Evolutionary conservation across 495 filamentous ascomycete species (phyloP).

Genomic region (Podospora bellae-mahoneyi): DNA sequence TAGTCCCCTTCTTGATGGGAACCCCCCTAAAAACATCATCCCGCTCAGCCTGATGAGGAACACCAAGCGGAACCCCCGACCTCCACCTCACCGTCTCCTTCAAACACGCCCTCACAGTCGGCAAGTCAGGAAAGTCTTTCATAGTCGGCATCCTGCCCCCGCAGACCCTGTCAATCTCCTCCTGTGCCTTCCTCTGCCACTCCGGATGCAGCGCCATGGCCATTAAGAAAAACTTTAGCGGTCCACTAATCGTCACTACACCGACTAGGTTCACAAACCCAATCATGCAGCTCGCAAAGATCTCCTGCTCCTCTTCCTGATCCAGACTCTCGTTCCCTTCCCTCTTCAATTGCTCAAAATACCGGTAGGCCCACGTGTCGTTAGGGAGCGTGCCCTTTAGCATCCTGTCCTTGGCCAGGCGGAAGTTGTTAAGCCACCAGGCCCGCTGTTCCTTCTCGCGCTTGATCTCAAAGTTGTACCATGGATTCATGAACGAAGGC

Average conservation of each 20-base stretch:
- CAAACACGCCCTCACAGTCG: conserved; percentile 54
- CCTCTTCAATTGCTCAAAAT: conserved; percentile 41
- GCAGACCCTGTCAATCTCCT: conserved; percentile 59
- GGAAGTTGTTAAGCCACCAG: conserved; percentile 46
- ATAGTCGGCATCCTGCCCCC: conserved; percentile 49
- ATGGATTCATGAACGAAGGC: conserved; percentile 41
- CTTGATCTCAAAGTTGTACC: conserved; percentile 44
- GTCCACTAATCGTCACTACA: conserved; percentile 47
- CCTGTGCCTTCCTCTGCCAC: conserved; percentile 50
- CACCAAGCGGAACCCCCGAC: conserved; percentile 49
- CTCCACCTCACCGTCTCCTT: conserved; percentile 62
- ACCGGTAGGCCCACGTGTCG: conserved; percentile 46
- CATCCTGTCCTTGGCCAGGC: conserved; percentile 40
- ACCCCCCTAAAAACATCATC: conserved; percentile 51
- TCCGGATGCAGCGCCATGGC: conserved; percentile 47
- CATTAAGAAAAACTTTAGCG: conserved; percentile 49
- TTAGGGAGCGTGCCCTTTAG: conserved; percentile 36
- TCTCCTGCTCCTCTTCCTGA: conserved; percentile 40
- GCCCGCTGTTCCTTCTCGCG: conserved; percentile 40
- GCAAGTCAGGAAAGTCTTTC: conserved; percentile 45
- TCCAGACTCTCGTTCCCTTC: conserved; percentile 38
- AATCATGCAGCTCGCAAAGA: conserved; percentile 48
- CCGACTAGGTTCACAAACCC: conserved; percentile 48
- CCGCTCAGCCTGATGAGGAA: conserved; percentile 51
- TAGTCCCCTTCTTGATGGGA: conserved; percentile 49